These are phyloP conservation scores for Ganoderma sinense DNA, from an alignment of 1,284 basidiomycete genomes.

Conservation along the genomic window DNA sequence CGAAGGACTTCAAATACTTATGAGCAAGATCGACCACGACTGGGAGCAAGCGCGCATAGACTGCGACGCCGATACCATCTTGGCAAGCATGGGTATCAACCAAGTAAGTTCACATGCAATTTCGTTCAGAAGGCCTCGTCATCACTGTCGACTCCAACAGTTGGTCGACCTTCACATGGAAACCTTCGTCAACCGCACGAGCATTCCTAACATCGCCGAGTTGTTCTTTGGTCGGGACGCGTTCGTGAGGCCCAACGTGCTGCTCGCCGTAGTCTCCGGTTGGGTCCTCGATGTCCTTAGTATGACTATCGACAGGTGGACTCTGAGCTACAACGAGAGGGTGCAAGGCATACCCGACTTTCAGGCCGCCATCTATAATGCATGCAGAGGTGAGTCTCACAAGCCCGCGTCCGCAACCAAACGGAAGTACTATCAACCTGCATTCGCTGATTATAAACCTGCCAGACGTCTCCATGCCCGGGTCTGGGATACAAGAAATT, in stretches of 20 bases:
- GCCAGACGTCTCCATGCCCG: neutral
- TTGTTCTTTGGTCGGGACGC: neutral
- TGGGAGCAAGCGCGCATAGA: neutral
- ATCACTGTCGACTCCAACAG: neutral
- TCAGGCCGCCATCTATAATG: neutral
- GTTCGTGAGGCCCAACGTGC: neutral
- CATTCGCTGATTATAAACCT: neutral
- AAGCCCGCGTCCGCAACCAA: neutral
- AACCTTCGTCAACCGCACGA: too few species aligned
- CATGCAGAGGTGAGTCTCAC: neutral
- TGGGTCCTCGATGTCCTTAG: neutral
- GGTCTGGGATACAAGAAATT: neutral
- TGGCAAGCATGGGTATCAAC: neutral
- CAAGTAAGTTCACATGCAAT: neutral
- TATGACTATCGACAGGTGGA: neutral
- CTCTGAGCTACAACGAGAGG: neutral
- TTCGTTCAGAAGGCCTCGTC: neutral
- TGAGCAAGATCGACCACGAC: neutral
- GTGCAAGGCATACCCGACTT: neutral
- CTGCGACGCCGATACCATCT: neutral
- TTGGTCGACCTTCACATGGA: neutral
- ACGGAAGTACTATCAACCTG: neutral
- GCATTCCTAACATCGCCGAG: neutral
- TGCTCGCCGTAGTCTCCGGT: neutral
- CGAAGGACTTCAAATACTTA: neutral